Evolutionary conservation across 139 green algal species (phyloP).

Genomic region (Edaphochlamys debaryana): DNA sequence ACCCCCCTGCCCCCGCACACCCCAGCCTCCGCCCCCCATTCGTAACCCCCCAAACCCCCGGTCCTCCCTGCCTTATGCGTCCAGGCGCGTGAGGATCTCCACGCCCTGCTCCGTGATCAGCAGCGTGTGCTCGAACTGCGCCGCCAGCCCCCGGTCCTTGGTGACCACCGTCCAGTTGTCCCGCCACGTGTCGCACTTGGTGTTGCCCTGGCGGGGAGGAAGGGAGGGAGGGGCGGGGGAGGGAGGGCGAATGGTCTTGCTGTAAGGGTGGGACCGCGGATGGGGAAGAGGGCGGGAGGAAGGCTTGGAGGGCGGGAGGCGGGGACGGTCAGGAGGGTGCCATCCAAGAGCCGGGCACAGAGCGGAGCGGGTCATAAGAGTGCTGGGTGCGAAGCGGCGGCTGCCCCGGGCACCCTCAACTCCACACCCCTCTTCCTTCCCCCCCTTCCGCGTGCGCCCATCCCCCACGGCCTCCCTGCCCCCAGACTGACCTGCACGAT

Average conservation of each 20-base stretch:
- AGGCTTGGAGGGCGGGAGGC: not conserved
- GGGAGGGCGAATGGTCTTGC: no score
- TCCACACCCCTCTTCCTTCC: not conserved
- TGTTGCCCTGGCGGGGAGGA: constrained; percentile 23
- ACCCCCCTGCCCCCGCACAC: no score
- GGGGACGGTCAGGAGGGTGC: no score
- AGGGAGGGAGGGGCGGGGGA: not conserved
- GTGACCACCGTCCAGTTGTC: constrained; percentile 97
- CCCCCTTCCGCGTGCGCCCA: not conserved
- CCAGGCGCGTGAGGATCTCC: constrained; percentile 70
- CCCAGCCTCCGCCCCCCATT: no score
- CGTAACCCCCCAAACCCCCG: no score
- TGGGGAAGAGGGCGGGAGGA: not conserved
- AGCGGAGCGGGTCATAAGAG: no score
- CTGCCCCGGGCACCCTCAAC: no score
- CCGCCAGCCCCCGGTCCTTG: constrained; percentile 85
- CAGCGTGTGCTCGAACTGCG: constrained; percentile 96
- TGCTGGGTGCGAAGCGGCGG: no score
- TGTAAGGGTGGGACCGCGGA: not conserved
- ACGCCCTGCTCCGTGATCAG: constrained; percentile 85
- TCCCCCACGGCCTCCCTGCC: not conserved
- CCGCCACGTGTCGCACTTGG: constrained; percentile 77
- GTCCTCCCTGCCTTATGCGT: no score
- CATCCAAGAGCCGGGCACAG: no score
- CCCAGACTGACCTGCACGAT: constrained; percentile 82